Conservation (phyloP, 441 rosid genomes). For the Rhodomyrtus psidioides region DNA sequence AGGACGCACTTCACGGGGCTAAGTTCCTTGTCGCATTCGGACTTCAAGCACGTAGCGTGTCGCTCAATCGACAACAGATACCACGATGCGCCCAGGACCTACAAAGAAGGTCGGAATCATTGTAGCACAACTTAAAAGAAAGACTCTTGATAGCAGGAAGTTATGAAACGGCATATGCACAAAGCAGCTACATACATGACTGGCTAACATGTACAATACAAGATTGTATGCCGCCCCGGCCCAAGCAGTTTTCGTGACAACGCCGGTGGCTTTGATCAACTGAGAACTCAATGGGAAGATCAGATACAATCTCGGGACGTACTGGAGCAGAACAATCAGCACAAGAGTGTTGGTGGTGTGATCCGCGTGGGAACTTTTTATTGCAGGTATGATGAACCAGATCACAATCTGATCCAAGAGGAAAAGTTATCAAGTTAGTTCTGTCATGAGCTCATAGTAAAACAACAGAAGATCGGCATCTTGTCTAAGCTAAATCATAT, state of each 20-base stretch:
- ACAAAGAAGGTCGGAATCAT: slow-evolving; percentile 11
- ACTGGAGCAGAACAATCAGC: slow-evolving; percentile 78
- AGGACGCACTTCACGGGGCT: slow-evolving; percentile 36
- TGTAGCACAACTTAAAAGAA: neutral
- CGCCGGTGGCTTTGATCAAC: slow-evolving; percentile 74
- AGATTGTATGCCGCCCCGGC: slow-evolving; percentile 97
- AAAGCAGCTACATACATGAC: slow-evolving; percentile 50
- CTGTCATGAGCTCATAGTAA: neutral
- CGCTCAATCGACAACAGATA: slow-evolving; percentile 72
- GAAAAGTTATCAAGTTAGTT: neutral
- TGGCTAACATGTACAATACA: slow-evolving; percentile 76
- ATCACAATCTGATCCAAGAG: slow-evolving; percentile 54
- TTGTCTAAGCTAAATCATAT: neutral
- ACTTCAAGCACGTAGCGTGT: slow-evolving; percentile 74
- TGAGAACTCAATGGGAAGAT: slow-evolving; percentile 76
- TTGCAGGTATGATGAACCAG: slow-evolving; percentile 72
- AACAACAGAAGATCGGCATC: neutral
- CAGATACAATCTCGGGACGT: slow-evolving; percentile 65
- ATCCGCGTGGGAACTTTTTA: slow-evolving; percentile 55
- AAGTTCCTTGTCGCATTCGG: slow-evolving; percentile 42
- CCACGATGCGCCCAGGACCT: slow-evolving; percentile 87
- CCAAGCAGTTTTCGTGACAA: slow-evolving; percentile 86
- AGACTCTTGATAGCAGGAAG: neutral
- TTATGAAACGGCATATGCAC: neutral
- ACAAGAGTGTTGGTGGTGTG: slow-evolving; percentile 74